phyloP scores from a whole-genome alignment of 2,329 filamentous ascomycete genomes.

The Rutstroemia sp. region DNA sequence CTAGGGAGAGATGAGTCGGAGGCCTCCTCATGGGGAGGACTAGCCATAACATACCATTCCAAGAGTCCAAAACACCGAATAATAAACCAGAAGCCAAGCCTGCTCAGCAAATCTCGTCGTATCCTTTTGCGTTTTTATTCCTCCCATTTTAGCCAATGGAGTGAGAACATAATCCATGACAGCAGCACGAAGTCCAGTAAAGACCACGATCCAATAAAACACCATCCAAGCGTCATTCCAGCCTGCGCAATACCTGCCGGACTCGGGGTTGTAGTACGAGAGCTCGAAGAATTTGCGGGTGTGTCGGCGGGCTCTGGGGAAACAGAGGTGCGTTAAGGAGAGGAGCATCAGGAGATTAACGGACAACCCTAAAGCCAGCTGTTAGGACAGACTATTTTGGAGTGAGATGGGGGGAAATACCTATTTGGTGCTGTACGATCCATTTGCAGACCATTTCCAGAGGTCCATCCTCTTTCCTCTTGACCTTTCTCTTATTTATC shows the following conservation, averaged over 20 bases:
- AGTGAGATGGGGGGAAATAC: constrained; percentile 37
- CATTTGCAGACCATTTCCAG: constrained; percentile 56
- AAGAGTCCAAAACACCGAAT: constrained; percentile 70
- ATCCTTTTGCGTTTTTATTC: constrained; percentile 69
- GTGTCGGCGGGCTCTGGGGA: constrained; percentile 69
- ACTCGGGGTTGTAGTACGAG: constrained; percentile 68
- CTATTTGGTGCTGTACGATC: constrained; percentile 74
- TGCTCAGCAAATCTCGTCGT: constrained; percentile 86
- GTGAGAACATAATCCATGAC: constrained; percentile 82
- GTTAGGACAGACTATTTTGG: constrained; percentile 5
- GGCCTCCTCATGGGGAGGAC: background rate
- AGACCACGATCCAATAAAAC: constrained; percentile 69
- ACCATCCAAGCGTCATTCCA: constrained; percentile 75
- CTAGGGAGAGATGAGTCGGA: constrained; percentile 37
- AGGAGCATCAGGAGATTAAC: constrained; percentile 80
- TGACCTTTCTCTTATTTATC: constrained; percentile 39
- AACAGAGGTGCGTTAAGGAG: constrained; percentile 71
- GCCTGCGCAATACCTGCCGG: constrained; percentile 67
- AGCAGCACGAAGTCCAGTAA: constrained; percentile 78
- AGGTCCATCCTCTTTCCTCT: constrained; percentile 54
- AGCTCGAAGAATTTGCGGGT: constrained; percentile 86
- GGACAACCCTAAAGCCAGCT: constrained; percentile 56
- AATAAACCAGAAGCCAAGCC: constrained; percentile 84
- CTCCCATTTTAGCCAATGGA: constrained; percentile 65
- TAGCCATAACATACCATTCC: constrained; percentile 59